Evolutionary conservation across 768 basidiomycete species (phyloP), one percentile per base, ranked within the genome.

Genomic region (Xanthoconium purpureum): DNA sequence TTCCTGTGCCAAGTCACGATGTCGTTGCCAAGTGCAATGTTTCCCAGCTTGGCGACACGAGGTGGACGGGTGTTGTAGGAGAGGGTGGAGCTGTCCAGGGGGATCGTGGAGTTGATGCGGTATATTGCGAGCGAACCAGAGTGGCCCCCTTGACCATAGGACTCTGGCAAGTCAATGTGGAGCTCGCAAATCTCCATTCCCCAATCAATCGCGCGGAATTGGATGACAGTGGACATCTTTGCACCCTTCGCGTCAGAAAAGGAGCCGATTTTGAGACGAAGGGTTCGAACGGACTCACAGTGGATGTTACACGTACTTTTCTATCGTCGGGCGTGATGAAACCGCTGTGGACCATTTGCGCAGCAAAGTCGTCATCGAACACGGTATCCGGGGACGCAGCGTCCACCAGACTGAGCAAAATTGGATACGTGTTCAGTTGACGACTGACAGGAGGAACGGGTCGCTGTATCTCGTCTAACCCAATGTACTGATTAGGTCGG

Each of bases 161-260:
- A 45, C 38, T 47, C 59, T 5, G 59, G 58, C 14, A 61, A 13
- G 36, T 55, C 50, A 5, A 60, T 2, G 18, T 61, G 59, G 30
- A 60, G 59, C 9, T 55, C 59, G 13, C 59, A 60, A 2, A 44
- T 56, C 28, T 47, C 59, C 59, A 61, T 60, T 10, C 59, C 59
- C 59, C 59, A 60, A 40, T 60, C 59, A 3, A 60, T 60, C 0
- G 59, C 53, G 12, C 59, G 59, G 38, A 60, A 60, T 45, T 60
- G 59, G n/a, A 60, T 11, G 32, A 60, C 47, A 1, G 59, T 60
- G 4, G 59, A 61, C 49, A 61, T 39, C 59, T 60, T 39, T 43
- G 5, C 11, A 24, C 38, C 6, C 6, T 6, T 13, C 14, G 24
- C 5, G 28, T 50, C 44, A 56, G 49, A 29, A 18, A 42, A 32